Conservation (phyloP, 352 stramenopile genomes). For the Globisporangium perplexum region DNA sequence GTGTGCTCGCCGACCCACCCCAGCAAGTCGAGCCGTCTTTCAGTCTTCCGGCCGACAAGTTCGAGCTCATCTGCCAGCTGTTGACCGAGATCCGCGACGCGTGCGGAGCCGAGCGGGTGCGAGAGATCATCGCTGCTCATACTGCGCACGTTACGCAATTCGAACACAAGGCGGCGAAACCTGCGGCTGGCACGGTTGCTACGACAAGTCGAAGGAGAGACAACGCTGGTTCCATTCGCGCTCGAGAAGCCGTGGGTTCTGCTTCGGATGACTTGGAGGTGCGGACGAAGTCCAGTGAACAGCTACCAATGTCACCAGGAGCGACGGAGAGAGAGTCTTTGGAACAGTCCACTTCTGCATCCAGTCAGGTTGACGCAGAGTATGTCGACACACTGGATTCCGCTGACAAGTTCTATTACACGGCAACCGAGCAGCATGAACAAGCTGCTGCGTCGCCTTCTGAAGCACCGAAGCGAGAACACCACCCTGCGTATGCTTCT, state of each 20-base stretch:
- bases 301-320: background rate
- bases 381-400: background rate
- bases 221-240: background rate
- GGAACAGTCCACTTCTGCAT: background rate
- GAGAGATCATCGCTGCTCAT: slow-evolving; percentile 8
- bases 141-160: background rate
- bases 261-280: background rate
- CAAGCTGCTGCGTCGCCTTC: background rate
- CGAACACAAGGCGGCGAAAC: background rate
- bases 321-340: background rate
- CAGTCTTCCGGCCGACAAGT: slow-evolving; percentile 20
- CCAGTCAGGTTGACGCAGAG: background rate
- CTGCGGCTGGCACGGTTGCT: background rate
- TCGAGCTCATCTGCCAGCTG: slow-evolving; percentile 29
- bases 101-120: slow-evolving; percentile 8
- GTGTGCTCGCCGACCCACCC: no score
- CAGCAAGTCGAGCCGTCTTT: background rate
- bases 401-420: background rate
- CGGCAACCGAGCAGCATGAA: background rate
- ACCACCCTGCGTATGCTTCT: background rate
- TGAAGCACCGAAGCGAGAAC: background rate
- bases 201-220: no score
- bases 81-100: slow-evolving; percentile 31
- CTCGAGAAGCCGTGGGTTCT: background rate
- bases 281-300: background rate